Evolutionary conservation across 2,329 filamentous ascomycete species (phyloP).

Genomic region (Phoma sp.): DNA sequence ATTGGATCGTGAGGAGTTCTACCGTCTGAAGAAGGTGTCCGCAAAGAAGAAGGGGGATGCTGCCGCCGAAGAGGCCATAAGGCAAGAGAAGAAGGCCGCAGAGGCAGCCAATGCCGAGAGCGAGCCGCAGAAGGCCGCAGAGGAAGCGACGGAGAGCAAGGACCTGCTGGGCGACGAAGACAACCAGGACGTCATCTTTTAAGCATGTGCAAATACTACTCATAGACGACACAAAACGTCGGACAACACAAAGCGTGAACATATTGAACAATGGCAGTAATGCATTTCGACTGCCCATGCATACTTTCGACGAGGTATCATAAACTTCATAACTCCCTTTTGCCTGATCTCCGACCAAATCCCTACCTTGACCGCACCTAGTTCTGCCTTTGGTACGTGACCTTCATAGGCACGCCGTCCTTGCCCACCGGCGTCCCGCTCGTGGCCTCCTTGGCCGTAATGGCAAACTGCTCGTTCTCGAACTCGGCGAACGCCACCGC

Average conservation of each 20-base stretch:
- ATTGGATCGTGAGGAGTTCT: conserved; percentile 97
- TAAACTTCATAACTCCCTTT: conserved; percentile 31
- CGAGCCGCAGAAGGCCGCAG: conserved; percentile 22
- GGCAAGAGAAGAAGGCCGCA: conserved; percentile 51
- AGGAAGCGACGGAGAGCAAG: conserved; percentile 53
- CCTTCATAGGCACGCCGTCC: conserved; percentile 80
- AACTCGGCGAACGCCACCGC: conserved; percentile 98
- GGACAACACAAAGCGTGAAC: not conserved
- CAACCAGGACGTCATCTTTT: conserved; percentile 88
- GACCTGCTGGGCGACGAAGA: conserved; percentile 78
- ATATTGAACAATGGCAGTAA: not conserved
- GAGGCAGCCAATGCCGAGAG: conserved; percentile 8
- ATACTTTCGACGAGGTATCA: conserved; percentile 25
- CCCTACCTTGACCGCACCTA: conserved; percentile 46
- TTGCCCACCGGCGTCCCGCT: conserved; percentile 81
- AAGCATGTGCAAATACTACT: not conserved
- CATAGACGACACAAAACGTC: not conserved
- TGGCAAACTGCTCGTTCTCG: conserved; percentile 85
- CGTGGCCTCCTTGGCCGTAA: conserved; percentile 91
- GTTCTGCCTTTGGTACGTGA: conserved; percentile 88
- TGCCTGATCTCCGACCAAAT: not conserved
- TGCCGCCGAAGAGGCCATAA: conserved; percentile 46
- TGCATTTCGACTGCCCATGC: conserved; percentile 1
- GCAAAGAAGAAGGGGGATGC: conserved; percentile 67
- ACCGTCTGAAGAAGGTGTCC: conserved; percentile 91